These are phyloP conservation scores for Thraustotheca clavata DNA, from an alignment of 352 stramenopile species.

Conservation along the genomic window DNA sequence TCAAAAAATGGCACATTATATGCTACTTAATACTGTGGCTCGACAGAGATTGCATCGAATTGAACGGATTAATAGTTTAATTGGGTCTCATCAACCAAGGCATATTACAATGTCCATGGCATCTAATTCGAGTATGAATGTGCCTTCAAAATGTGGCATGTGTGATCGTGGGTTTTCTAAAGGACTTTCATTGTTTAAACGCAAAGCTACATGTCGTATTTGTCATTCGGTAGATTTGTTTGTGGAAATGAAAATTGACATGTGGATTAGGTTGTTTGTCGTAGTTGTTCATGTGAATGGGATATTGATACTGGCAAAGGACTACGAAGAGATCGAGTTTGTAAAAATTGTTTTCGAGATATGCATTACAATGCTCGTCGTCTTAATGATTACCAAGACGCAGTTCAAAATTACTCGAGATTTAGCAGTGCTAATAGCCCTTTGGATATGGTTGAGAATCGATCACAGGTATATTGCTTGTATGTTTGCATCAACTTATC, in stretches of 20 bases:
- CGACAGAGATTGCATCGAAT: constrained; percentile 3
- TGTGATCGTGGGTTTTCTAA: constrained; percentile 3
- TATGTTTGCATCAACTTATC: not conserved
- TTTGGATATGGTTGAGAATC: not conserved
- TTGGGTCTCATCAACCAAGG: constrained; percentile 3
- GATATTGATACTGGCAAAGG: not conserved
- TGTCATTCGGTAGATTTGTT: constrained; percentile 6
- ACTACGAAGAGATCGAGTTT: constrained; percentile 11
- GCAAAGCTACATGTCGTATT: constrained; percentile 11
- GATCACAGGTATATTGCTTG: constrained; percentile 18
- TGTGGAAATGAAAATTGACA: not conserved
- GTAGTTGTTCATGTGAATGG: not conserved
- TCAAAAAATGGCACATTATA: constrained; percentile 13
- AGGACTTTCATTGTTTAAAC: constrained; percentile 10
- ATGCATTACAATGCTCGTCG: constrained; percentile 13
- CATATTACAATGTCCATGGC: not conserved
- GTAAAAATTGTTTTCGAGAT: constrained; percentile 15
- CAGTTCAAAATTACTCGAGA: not conserved
- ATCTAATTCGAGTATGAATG: not conserved
- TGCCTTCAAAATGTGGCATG: constrained; percentile 1
- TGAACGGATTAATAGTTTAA: constrained; percentile 6
- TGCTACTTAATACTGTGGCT: constrained; percentile 9
- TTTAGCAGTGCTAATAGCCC: constrained; percentile 7
- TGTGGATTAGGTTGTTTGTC: not conserved
- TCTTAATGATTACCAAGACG: not conserved